Evolutionary conservation across 257 asterid genomes (phyloP), one percentile per base, ranked within the genome.

Genomic region (Fraxinus cuspidata): DNA sequence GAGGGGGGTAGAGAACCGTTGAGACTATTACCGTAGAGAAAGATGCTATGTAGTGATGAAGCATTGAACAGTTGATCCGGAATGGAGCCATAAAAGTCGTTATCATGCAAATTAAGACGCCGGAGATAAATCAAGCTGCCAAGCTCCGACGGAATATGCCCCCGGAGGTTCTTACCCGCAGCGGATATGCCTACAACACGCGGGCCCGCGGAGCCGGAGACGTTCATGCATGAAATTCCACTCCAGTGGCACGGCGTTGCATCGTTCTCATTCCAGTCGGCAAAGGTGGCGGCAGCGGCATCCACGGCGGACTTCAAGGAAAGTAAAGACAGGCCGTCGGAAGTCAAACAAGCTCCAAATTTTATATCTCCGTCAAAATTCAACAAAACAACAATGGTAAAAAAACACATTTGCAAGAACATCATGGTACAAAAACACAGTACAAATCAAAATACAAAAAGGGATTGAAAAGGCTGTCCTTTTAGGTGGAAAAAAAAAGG

Each of bases 121-220:
- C 99, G 94, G 87, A 95, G 98, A 73, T 90, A 91, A 23, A 83
- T 67, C 69, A 95, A 77, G 53, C 79, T 83, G 32, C 99, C 99
- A 0, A 93, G 86, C 94, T 95, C 99, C 63, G 98, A 95, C 68
- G 99, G 98, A 25, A 95, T 89, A 66, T 95, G 93, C 29, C 98
- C 97, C 63, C 83, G 84, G 82, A 95, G 93, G 83, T 84, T 90
- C 89, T 80, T 87, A 9, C 89, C 92, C 75, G 93, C 85, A 5
- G 90, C 32, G 23, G 97, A 79, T 4, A 93, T 73, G 0, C 97
- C 98, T 47, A 93, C 96, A 27, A 95, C 98, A 1, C 99, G 92
- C 1, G 89, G 94, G 28, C 85, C 97, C 31, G 44, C 68, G 12
- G 85, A 84, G 23, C 88, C 90, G 74, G 99, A 86, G 7, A 95